Conservation (phyloP, 1,284 basidiomycete species). For the Cryptococcus wingfieldii region DNA sequence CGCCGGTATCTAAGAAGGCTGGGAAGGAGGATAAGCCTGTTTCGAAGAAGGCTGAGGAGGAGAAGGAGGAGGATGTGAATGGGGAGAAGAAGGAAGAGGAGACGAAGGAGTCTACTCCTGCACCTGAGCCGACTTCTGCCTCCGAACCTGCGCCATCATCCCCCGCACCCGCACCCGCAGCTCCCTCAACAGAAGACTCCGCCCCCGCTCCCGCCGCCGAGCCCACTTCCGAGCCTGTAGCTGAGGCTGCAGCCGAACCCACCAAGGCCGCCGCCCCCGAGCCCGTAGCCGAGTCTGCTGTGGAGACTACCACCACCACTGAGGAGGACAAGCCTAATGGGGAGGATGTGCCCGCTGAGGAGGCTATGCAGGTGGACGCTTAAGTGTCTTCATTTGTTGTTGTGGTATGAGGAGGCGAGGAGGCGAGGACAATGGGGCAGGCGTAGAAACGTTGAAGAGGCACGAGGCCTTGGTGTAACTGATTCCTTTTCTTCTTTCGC, state of each 20-base stretch:
- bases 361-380: too few species aligned
- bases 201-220: constrained; percentile 11
- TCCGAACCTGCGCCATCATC: constrained; percentile 8
- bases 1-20: constrained; percentile 57
- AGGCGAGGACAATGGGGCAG: too few species aligned
- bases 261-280: constrained; percentile 6
- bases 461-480: too few species aligned
- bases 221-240: constrained; percentile 9
- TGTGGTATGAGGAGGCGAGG: too few species aligned
- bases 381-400: too few species aligned
- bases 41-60: constrained; percentile 47
- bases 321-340: too few species aligned
- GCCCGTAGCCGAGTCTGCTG: constrained; percentile 6
- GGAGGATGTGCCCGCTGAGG: too few species aligned
- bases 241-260: constrained; percentile 11
- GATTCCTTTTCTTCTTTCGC: too few species aligned
- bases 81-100: constrained; percentile 49
- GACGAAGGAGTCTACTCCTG: constrained; percentile 10
- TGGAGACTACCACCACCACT: neutral
- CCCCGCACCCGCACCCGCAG: neutral
- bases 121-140: constrained; percentile 8
- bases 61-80: constrained; percentile 43
- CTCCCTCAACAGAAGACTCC: constrained; percentile 8
- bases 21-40: constrained; percentile 49
- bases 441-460: too few species aligned